Conservation (phyloP, 169 alveolate species). For the Blepharisma undulans region DNA sequence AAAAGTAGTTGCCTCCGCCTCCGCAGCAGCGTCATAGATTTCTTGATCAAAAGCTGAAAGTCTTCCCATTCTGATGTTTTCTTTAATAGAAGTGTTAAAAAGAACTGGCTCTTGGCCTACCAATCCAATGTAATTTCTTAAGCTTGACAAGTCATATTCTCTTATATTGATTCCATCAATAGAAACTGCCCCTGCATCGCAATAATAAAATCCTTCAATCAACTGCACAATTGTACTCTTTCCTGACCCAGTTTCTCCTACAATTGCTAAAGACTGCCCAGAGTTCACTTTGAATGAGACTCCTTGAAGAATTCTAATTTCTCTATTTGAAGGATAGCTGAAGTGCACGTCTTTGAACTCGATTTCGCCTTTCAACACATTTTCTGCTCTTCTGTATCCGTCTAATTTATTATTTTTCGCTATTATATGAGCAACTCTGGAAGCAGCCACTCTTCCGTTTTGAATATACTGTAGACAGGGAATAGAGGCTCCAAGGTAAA, state of each 20-base stretch:
- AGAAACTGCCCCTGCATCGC: slow-evolving; percentile 71
- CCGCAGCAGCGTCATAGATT: slow-evolving; percentile 73
- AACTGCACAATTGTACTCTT: slow-evolving; percentile 91
- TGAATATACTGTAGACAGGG: slow-evolving; percentile 16
- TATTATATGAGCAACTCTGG: not conserved
- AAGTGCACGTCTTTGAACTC: slow-evolving; percentile 21
- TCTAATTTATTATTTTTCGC: not conserved
- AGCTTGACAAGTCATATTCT: not conserved
- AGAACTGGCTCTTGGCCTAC: slow-evolving; percentile 78
- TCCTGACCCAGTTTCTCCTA: slow-evolving; percentile 75
- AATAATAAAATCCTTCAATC: slow-evolving; percentile 88
- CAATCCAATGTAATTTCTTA: slow-evolving; percentile 70
- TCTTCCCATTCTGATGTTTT: slow-evolving; percentile 77
- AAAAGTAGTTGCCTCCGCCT: slow-evolving; percentile 84
- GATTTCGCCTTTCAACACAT: not conserved
- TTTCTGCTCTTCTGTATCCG: not conserved
- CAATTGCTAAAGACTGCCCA: not conserved
- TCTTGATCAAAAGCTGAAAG: slow-evolving; percentile 62
- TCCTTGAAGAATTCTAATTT: slow-evolving; percentile 49
- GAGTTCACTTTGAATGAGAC: not conserved
- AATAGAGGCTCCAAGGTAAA: not conserved
- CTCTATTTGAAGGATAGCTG: slow-evolving; percentile 44
- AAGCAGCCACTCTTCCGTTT: slow-evolving; percentile 5
- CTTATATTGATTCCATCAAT: slow-evolving; percentile 57
- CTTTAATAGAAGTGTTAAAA: slow-evolving; percentile 63